Evolutionary conservation across 768 basidiomycete species (phyloP), one percentile per base, ranked within the genome.

Genomic region (Trametes cinnabarina): DNA sequence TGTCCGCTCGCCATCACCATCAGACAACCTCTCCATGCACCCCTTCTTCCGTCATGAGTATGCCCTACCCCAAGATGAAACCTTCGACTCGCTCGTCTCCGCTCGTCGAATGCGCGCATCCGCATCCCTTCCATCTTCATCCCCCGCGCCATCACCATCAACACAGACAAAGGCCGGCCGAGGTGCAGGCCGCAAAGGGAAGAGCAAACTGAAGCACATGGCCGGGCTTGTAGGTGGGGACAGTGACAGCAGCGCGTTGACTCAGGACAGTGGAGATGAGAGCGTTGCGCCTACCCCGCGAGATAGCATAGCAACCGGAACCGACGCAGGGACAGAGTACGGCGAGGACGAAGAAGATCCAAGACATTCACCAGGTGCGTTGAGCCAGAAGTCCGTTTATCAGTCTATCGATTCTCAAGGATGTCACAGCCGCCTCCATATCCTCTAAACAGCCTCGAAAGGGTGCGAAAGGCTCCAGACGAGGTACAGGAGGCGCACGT

Each of bases 171-270:
- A 64, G 63, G 66, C 69, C 54, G 55, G 64, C 10, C 72, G 73
- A n/a, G 74, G 77, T 22, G 79, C 76, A 60, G 82, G 79, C 22
- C 84, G 83, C 63, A 71, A 72, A 35, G 69, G 70, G 55, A 73
- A 69, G 61, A 74, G 71, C 40, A 76, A 71, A 63, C 77, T 82
- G 7, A 82, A 65, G 50, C 67, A 85, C 55, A 74, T 87, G 73
- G 87, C 88, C 0, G 89, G 89, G 0, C 71, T 91, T n/a, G 82
- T 91, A 2, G 84, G 83, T 14, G 90, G 90, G 1, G 89, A 92
- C 66, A 92, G 90, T 66, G 90, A 92, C 62, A 90, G 88, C 65
- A 92, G 90, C 62, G 90, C 87, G 25, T 69, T 92, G 65, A 92
- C 90, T 3, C 85, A 88, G 68, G 89, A 92, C 70, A 91, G 88